These are phyloP conservation scores for Phialophora verrucosa DNA, from an alignment of 2,329 filamentous ascomycete genomes.

Conservation along the genomic window DNA sequence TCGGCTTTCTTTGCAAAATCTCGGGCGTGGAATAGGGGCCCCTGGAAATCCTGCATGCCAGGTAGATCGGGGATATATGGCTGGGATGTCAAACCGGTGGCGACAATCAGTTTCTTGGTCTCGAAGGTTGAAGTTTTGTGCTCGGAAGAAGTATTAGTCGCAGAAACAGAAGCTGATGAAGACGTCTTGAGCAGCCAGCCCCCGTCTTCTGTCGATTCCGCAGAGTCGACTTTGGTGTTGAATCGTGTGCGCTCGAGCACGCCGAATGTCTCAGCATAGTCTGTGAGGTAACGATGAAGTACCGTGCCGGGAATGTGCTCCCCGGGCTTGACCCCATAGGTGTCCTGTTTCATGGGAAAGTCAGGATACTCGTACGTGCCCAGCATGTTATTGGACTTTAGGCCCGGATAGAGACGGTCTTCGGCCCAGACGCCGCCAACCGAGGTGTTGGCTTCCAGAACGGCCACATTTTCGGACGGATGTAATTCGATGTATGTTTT, in stretches of 20 bases:
- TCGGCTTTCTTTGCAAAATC: constrained; percentile 55
- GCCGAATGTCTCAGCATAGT: constrained; percentile 61
- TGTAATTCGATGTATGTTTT: constrained; percentile 67
- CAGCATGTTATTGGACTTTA: constrained; percentile 75
- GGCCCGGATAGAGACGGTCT: constrained; percentile 67
- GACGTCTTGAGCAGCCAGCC: constrained; percentile 46
- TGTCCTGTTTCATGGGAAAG: constrained; percentile 68
- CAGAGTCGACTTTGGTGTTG: constrained; percentile 57
- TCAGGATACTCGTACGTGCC: constrained; percentile 76
- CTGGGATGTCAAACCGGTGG: constrained; percentile 65
- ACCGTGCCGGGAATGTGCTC: constrained; percentile 65
- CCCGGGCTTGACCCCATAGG: constrained; percentile 55
- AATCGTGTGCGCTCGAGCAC: constrained; percentile 58
- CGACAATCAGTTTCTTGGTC: constrained; percentile 62
- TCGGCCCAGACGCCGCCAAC: constrained; percentile 75
- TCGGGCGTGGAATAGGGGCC: constrained; percentile 62
- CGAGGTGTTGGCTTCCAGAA: constrained; percentile 64
- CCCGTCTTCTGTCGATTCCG: constrained; percentile 51
- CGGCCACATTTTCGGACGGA: constrained; percentile 60
- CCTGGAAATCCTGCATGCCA: constrained; percentile 57
- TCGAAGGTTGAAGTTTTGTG: constrained; percentile 34
- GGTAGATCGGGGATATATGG: constrained; percentile 61
- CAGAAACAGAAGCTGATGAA: not conserved
- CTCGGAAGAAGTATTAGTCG: not conserved
- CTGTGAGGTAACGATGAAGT: constrained; percentile 62